A percentile compares a stretch with the other conserved stretches of the same genome.
Conservation (phyloP, 352 stramenopile genomes). For the Pythium dissimile region DNA sequence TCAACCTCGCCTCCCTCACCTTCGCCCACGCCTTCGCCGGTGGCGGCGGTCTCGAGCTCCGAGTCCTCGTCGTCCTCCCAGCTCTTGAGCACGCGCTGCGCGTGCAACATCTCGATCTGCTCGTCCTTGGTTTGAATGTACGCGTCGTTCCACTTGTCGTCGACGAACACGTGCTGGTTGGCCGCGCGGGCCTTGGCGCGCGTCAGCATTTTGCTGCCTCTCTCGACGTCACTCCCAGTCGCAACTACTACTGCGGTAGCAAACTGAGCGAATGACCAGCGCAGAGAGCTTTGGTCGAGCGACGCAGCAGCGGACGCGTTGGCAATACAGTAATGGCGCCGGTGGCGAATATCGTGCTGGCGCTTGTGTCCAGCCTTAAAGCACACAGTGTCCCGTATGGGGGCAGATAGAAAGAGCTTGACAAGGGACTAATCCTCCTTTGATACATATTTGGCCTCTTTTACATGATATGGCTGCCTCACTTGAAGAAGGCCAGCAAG, state of each 20-base stretch:
- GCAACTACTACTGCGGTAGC: constrained; percentile 11
- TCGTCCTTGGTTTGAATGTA: constrained; percentile 84
- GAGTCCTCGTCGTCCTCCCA: constrained; percentile 46
- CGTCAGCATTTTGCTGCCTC: constrained; percentile 45
- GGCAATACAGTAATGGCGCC: too few species aligned
- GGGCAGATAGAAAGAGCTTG: too few species aligned
- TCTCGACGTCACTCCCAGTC: too few species aligned
- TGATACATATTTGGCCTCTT: constrained; percentile 1
- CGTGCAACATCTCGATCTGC: constrained; percentile 73
- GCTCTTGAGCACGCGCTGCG: constrained; percentile 36
- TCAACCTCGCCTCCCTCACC: too few species aligned
- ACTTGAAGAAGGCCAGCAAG: constrained; percentile 67
- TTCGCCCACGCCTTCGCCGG: too few species aligned
- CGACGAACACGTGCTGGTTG: constrained; percentile 74
- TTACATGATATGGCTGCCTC: constrained; percentile 20
- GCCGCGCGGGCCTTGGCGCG: constrained; percentile 55
- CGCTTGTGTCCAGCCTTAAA: too few species aligned
- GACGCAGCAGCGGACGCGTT: too few species aligned
- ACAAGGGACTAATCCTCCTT: too few species aligned
- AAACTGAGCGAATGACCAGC: neutral
- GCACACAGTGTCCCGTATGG: too few species aligned
- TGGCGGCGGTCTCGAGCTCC: constrained; percentile 26
- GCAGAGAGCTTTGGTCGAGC: neutral
- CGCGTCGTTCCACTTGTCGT: constrained; percentile 80
- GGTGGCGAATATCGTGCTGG: too few species aligned